Evolutionary conservation across 148 eudicot species (phyloP).

Genomic region (Persicaria tinctoria): DNA sequence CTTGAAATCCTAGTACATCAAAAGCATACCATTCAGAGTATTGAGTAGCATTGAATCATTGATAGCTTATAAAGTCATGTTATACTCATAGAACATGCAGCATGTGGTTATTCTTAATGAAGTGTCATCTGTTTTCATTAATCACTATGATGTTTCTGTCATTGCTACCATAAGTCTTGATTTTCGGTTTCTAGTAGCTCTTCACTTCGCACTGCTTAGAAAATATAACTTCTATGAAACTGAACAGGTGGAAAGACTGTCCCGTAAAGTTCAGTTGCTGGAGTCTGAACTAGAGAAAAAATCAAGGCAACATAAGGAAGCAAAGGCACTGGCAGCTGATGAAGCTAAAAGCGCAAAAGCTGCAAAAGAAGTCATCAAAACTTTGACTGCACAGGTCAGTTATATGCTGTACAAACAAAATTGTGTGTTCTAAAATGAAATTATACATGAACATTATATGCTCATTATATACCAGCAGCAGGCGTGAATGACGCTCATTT

Average conservation of each 20-base stretch:
- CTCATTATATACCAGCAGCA: neutral
- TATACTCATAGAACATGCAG: neutral
- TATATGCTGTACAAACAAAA: neutral
- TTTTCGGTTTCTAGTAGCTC: neutral
- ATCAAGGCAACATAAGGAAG: slow-evolving; percentile 54
- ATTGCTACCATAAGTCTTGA: neutral
- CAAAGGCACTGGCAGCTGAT: slow-evolving; percentile 50
- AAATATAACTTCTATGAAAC: neutral
- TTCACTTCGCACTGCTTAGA: neutral
- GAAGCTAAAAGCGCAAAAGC: slow-evolving; percentile 83
- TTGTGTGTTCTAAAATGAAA: neutral
- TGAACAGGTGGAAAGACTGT: slow-evolving; percentile 60
- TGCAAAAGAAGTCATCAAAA: slow-evolving; percentile 80
- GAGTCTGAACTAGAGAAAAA: slow-evolving; percentile 65
- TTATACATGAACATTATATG: neutral
- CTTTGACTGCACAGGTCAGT: slow-evolving; percentile 75
- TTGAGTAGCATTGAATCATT: neutral
- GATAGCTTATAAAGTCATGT: neutral
- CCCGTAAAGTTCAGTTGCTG: slow-evolving; percentile 47
- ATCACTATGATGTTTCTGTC: neutral
- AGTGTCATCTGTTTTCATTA: neutral
- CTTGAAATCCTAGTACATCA: no score
- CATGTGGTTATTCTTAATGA: neutral
- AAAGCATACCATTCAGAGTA: neutral
- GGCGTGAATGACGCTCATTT: no score